phyloP scores from a whole-genome alignment of 2,329 filamentous ascomycete species.

The Microdochium paspali region DNA sequence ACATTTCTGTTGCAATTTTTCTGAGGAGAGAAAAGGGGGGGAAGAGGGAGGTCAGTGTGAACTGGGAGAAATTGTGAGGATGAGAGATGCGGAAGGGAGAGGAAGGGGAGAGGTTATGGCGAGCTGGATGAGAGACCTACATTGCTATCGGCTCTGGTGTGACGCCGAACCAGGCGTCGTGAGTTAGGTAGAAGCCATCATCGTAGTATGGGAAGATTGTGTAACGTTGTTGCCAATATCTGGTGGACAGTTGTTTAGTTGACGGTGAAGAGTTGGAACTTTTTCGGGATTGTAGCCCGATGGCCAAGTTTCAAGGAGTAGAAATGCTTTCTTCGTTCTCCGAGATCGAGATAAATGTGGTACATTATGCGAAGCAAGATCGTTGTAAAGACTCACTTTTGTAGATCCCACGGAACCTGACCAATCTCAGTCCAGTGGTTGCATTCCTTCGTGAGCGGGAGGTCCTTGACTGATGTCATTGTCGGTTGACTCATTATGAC shows the following conservation, averaged over 20 bases:
- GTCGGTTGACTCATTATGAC: not conserved
- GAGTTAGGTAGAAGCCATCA: conserved; percentile 80
- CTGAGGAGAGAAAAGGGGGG: not conserved
- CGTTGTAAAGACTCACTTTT: conserved; percentile 75
- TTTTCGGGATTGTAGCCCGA: no score
- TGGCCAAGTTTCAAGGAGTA: no score
- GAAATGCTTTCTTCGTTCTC: no score
- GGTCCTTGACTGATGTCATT: conserved; percentile 31
- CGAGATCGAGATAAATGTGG: no score
- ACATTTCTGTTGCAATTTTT: not conserved
- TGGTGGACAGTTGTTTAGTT: conserved; percentile 21
- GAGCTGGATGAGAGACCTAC: conserved; percentile 34
- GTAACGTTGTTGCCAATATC: conserved; percentile 86
- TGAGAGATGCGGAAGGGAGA: not conserved
- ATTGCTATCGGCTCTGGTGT: conserved; percentile 86
- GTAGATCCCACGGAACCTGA: conserved; percentile 73
- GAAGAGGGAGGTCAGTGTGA: no score
- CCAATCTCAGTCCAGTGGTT: conserved; percentile 64
- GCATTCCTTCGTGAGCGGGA: conserved; percentile 52
- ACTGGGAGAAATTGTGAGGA: not conserved
- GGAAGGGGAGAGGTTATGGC: not conserved
- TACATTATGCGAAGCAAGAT: no score
- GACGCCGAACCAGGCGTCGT: conserved; percentile 93
- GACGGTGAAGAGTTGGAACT: not conserved
- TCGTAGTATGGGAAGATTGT: conserved; percentile 84